Percentiles rank a stretch among this genome's conserved stretches.
These are phyloP conservation scores for Panus rudis DNA, from an alignment of 768 basidiomycete genomes.

Conservation along the genomic window DNA sequence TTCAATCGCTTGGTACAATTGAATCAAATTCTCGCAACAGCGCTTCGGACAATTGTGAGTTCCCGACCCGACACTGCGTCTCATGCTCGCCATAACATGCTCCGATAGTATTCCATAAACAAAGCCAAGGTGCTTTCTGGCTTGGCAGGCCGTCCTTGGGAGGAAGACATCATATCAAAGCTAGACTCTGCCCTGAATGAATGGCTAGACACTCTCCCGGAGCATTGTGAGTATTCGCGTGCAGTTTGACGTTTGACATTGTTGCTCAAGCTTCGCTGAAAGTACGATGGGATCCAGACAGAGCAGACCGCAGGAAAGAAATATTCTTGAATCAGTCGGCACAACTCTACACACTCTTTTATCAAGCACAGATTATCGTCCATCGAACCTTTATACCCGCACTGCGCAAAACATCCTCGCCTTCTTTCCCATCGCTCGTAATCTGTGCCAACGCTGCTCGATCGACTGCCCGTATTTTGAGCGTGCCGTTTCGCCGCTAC, in stretches of 20 bases:
- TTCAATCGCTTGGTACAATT: conserved; percentile 64
- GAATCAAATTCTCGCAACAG: conserved; percentile 62
- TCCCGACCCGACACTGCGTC: not conserved
- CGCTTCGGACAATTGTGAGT: conserved; percentile 60
- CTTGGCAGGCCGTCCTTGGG: conserved; percentile 12
- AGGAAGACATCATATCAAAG: conserved; percentile 12
- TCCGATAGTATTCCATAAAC: conserved; percentile 14
- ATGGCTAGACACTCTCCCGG: conserved; percentile 35
- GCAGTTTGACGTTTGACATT: not conserved
- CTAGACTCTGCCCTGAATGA: conserved; percentile 16
- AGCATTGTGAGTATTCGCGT: conserved; percentile 21
- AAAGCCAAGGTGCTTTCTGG: conserved; percentile 7
- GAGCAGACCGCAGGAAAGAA: conserved; percentile 27
- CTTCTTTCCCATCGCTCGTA: conserved; percentile 40
- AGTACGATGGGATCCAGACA: conserved; percentile 39
- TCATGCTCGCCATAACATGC: too few species aligned
- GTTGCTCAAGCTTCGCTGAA: not conserved
- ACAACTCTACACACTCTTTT: conserved; percentile 32
- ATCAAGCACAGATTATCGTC: conserved; percentile 37
- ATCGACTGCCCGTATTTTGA: conserved; percentile 37
- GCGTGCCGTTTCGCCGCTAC: conserved; percentile 22
- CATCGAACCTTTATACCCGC: conserved; percentile 46
- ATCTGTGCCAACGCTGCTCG: conserved; percentile 49
- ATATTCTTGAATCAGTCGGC: conserved; percentile 33
- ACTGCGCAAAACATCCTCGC: conserved; percentile 20